These are phyloP conservation scores for Lichtheimia corymbifera DNA, from an alignment of 371 early-diverging fungal species.

Conservation along the genomic window DNA sequence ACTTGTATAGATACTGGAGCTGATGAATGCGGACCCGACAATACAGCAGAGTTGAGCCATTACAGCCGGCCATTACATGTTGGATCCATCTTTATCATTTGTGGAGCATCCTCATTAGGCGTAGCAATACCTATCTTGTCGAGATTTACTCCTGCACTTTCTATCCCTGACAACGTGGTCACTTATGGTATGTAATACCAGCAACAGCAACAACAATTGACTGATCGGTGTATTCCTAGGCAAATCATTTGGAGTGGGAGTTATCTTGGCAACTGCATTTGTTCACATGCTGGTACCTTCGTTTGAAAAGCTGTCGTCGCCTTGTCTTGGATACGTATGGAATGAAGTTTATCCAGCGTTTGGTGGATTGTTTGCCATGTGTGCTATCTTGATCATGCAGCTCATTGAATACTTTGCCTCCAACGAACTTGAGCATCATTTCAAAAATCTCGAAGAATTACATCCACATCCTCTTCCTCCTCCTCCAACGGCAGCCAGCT, in stretches of 20 bases:
- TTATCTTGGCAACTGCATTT: slow-evolving; percentile 78
- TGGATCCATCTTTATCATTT: slow-evolving; percentile 19
- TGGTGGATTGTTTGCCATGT: slow-evolving; percentile 38
- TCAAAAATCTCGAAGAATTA: neutral
- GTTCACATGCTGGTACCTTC: slow-evolving; percentile 66
- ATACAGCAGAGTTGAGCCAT: neutral
- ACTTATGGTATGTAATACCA: neutral
- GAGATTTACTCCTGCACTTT: slow-evolving; percentile 4
- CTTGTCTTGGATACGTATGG: slow-evolving; percentile 37
- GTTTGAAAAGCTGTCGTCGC: slow-evolving; percentile 29
- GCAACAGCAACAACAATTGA: no score
- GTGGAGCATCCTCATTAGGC: slow-evolving; percentile 6
- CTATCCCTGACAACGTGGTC: neutral
- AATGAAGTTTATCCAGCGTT: slow-evolving; percentile 31
- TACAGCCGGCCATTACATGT: slow-evolving; percentile 15
- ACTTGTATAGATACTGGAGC: no score
- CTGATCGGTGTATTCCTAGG: neutral
- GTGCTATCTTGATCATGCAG: slow-evolving; percentile 37
- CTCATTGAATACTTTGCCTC: slow-evolving; percentile 34
- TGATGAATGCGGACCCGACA: slow-evolving; percentile 10
- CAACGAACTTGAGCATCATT: slow-evolving; percentile 22
- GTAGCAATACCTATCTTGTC: slow-evolving; percentile 8
- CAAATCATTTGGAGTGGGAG: slow-evolving; percentile 67
- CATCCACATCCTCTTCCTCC: neutral
- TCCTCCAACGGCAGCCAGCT: no score